Conservation (phyloP, 2,329 filamentous ascomycete genomes). For the Colletotrichum lindemuthianum region DNA sequence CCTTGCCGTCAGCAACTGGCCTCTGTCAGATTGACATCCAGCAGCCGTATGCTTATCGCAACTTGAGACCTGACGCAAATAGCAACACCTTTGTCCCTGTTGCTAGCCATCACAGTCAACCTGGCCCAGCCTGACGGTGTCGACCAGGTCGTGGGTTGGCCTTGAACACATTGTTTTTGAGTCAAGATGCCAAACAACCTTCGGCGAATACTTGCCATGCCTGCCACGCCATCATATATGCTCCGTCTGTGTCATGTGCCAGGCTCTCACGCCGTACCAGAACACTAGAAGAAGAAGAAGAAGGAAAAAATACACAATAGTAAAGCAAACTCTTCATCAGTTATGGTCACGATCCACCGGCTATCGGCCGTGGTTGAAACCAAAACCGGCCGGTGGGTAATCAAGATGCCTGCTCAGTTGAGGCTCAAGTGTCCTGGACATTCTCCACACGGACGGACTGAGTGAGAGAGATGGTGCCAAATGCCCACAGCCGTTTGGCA, state of each 20-base stretch:
- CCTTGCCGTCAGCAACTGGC: constrained; percentile 13
- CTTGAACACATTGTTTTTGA: constrained; percentile 23
- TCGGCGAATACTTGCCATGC: constrained; percentile 11
- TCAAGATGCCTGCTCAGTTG: constrained; percentile 26
- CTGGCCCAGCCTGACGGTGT: constrained; percentile 30
- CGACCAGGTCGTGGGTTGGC: constrained; percentile 20
- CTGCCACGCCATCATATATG: constrained; percentile 11
- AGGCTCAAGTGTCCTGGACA: neutral
- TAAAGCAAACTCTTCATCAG: constrained; percentile 18
- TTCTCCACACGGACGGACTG: no score
- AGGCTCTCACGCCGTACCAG: neutral
- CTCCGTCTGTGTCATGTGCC: neutral
- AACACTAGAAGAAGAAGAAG: neutral
- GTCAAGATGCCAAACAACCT: constrained; percentile 25
- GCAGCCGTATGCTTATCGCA: constrained; percentile 32
- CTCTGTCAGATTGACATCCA: constrained; percentile 27
- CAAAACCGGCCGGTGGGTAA: constrained; percentile 30
- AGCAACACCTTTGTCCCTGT: constrained; percentile 32
- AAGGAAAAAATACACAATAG: neutral
- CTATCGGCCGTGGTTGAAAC: constrained; percentile 34
- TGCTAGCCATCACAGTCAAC: constrained; percentile 3
- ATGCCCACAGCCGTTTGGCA: no score
- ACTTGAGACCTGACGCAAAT: constrained; percentile 33
- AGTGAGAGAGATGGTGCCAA: no score
- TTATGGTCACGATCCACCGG: constrained; percentile 33